Base-by-base conservation (phyloP, 192 early-diverging fungal genomes). In the Mortierella alpina region DNA sequence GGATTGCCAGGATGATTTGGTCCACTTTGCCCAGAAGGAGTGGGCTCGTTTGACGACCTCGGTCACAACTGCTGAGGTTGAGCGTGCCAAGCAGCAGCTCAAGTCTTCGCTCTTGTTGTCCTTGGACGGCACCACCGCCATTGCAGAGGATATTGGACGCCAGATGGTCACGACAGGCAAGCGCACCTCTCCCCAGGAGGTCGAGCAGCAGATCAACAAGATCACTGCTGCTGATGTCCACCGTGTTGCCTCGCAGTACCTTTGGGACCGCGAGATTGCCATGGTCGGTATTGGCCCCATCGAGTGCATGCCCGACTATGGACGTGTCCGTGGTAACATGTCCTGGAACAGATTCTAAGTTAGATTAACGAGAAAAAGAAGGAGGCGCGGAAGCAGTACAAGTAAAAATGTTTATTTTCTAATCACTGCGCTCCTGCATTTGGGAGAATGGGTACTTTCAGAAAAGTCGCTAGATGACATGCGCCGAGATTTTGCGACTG, bases 51-150 rank as follows among this genome's bases (percentile, higher is more conserved):
- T 99, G 62, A 92, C 91, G 71, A 92, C 90, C 51, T 90, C 87
- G 7, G 92, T 98, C 66, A 94, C 95, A 18, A 91, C 94, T 69
- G 90, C 89, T 60, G 97, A 98, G 85, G 95, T 99, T 20, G 94
- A 95, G 87, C 92, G 96, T 74, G 97, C 97, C 75, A 98, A 98
- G 90, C 96, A 98, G 87, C 96, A 98, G 87, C 92, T 99, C 76
- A 99, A 98, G 90, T 96, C 97, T 7, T 89, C 91, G 31, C 90
- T 99, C 53, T 86, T 99, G 20, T 90, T 98, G 54, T 85, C 91
- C 73, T 88, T 99, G 50, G 97, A 99, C 78, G 97, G 97, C 48
- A 96, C 93, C 71, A 97, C 96, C 1, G 94, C 97, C 18, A 88
- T 98, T 73, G 94, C 95, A 47, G 96, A 99, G 86, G 97, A 99